These are phyloP conservation scores for Eucalyptus paniculata DNA, from an alignment of 345 rosid species.

Conservation along the genomic window DNA sequence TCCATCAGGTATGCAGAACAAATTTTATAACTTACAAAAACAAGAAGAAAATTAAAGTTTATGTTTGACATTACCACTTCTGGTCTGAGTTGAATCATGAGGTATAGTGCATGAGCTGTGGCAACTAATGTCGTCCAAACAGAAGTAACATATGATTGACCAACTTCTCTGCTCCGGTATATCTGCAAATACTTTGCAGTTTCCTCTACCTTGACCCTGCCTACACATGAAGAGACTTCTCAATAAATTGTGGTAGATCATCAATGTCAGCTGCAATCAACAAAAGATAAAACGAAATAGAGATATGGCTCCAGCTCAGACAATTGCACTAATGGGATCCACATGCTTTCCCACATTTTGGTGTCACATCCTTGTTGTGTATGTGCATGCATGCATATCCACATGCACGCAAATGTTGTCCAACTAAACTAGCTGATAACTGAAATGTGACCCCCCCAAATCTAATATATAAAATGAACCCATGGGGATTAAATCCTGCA, in stretches of 20 bases:
- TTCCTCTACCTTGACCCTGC: constrained; percentile 12
- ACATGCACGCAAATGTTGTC: rapidly evolving
- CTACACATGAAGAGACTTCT: background rate
- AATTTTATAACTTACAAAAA: background rate
- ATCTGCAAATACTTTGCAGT: constrained; percentile 59
- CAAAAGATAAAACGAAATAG: background rate
- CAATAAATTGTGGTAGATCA: background rate
- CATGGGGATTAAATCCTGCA: background rate
- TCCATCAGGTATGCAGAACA: background rate
- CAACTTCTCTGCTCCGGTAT: constrained; percentile 93
- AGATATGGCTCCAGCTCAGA: background rate
- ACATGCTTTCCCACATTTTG: background rate
- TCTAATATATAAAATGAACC: background rate
- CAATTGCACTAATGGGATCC: background rate
- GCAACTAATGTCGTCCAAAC: constrained; percentile 75
- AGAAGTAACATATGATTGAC: constrained; percentile 84
- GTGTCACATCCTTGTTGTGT: background rate
- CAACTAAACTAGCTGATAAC: background rate
- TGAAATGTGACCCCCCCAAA: background rate
- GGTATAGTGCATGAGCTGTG: constrained; percentile 46
- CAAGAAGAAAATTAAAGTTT: background rate
- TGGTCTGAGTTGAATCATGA: constrained; percentile 77
- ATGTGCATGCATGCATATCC: background rate
- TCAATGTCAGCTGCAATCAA: background rate
- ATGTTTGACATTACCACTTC: constrained; percentile 62